Base-by-base conservation (phyloP, 306 rosid genomes). In the Prunus mira region DNA sequence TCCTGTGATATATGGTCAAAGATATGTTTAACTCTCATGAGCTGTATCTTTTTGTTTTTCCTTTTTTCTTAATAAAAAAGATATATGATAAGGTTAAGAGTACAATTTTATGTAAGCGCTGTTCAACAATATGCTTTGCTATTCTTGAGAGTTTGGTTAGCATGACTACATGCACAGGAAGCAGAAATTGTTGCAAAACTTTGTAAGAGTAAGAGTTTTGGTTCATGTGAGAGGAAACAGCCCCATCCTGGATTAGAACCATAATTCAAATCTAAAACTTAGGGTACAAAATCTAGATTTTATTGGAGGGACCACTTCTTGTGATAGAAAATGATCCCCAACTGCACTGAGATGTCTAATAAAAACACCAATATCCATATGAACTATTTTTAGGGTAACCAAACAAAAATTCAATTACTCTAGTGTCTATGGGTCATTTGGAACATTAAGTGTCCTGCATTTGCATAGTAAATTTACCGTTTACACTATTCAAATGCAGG, bases 71-170 rank as follows among this genome's bases (percentile, higher is more conserved):
- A 22, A 51, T 24, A 68, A 24, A 14, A 22, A 3, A 38, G 13
- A 47, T 24, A 49, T 17, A 68, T 50, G 20, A 15, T 24, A 19
- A 47, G 22, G 20, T 68, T 24, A 47, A 14, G n/a, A 30, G 41
- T 47, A 3, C 55, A 45, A 22, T 45, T 12, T 67, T 47, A 13
- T 25, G 32, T 28, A 8, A 27, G 17, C 45, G 18, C 43, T 28
- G 10, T 17, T 50, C 47, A 50, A 43, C 71, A 5, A 5, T 52
- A 4, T 69, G 34, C 62, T 32, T 25, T 50, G 65, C 65, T 49
- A 18, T 27, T 49, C 65, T 69, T 69, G 27, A 69, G 22, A 50
- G 73, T 43, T 11, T 32, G 77, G 69, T 71, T 32, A 52, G 49
- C 30, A 12, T 24, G 57, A 18, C 25, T 11, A 9, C 18, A 50